Percentiles rank a stretch among this genome's conserved stretches.
phyloP scores from a whole-genome alignment of 2,329 filamentous ascomycete genomes.

The Stagonosporopsis rhizophila region DNA sequence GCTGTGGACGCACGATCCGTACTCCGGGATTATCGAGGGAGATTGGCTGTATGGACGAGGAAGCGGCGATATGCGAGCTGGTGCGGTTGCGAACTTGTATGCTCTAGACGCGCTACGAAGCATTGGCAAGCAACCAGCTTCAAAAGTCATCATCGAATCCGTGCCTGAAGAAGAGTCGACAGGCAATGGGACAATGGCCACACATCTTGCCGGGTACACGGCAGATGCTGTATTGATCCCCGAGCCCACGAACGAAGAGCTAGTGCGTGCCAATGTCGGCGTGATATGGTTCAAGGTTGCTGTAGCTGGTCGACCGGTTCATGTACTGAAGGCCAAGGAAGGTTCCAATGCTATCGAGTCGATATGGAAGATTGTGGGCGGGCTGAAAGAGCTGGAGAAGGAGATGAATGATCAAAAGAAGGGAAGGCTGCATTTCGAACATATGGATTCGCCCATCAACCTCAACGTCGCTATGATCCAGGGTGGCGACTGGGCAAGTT shows the following conservation, averaged over 20 bases:
- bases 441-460: conserved; percentile 24
- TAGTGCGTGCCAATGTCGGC: conserved; percentile 31
- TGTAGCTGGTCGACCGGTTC: conserved; percentile 26
- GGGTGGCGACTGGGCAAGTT: conserved; percentile 32
- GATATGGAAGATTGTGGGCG: conserved; percentile 24
- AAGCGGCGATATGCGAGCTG: conserved; percentile 28
- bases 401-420: conserved; percentile 28
- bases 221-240: conserved; percentile 29
- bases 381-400: conserved; percentile 26
- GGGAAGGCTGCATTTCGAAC: conserved; percentile 24
- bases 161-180: conserved; percentile 32
- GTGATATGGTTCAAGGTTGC: conserved; percentile 33
- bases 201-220: conserved; percentile 28
- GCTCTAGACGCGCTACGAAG: conserved; percentile 28
- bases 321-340: conserved; percentile 26
- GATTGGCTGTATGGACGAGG: conserved; percentile 32
- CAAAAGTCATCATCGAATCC: conserved; percentile 29
- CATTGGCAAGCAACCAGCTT: conserved; percentile 29
- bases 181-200: conserved; percentile 29
- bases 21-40: conserved; percentile 27
- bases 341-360: conserved; percentile 29
- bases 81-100: conserved; percentile 27
- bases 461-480: conserved; percentile 32
- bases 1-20: conserved; percentile 29
- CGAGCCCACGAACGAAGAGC: conserved; percentile 27